Conservation (phyloP, 495 filamentous ascomycete species). For the Penicillium longicatenatum region DNA sequence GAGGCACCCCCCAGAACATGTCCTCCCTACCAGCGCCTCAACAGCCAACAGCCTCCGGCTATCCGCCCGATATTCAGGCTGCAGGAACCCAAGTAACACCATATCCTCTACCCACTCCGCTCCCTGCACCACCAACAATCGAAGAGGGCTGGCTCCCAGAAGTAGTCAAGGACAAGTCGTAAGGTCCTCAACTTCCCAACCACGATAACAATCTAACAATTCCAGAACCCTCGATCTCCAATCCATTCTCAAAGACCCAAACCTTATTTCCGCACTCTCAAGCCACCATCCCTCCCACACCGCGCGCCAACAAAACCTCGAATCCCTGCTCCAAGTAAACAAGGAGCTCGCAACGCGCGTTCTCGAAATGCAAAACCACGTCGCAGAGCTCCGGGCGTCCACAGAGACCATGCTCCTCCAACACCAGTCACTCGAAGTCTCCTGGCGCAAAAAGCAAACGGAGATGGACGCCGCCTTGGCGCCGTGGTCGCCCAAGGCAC, state of each 20-base stretch:
- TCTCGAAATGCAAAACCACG: constrained; percentile 60
- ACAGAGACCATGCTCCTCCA: constrained; percentile 81
- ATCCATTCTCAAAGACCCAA: constrained; percentile 60
- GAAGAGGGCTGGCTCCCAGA: constrained; percentile 67
- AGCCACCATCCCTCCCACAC: constrained; percentile 63
- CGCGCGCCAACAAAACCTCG: constrained; percentile 51
- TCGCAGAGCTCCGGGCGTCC: constrained; percentile 61
- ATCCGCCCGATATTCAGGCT: constrained; percentile 24
- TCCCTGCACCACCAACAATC: constrained; percentile 39
- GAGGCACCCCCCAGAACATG: constrained; percentile 58
- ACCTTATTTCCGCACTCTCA: constrained; percentile 62
- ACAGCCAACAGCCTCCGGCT: constrained; percentile 31
- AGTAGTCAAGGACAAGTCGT: constrained; percentile 76
- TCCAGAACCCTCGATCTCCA: constrained; percentile 60
- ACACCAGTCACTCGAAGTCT: constrained; percentile 83
- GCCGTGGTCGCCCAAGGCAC: constrained; percentile 77
- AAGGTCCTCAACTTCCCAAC: constrained; percentile 18
- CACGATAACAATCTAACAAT: constrained; percentile 21
- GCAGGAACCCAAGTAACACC: constrained; percentile 19
- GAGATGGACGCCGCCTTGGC: constrained; percentile 85
- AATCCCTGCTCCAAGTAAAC: constrained; percentile 59
- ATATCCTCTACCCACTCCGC: constrained; percentile 12
- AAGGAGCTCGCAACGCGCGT: constrained; percentile 69
- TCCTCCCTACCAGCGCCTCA: constrained; percentile 34
- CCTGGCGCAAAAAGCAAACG: constrained; percentile 83